Evolutionary conservation across 2,329 filamentous ascomycete species (phyloP).

Genomic region (Fusarium kyushuense): DNA sequence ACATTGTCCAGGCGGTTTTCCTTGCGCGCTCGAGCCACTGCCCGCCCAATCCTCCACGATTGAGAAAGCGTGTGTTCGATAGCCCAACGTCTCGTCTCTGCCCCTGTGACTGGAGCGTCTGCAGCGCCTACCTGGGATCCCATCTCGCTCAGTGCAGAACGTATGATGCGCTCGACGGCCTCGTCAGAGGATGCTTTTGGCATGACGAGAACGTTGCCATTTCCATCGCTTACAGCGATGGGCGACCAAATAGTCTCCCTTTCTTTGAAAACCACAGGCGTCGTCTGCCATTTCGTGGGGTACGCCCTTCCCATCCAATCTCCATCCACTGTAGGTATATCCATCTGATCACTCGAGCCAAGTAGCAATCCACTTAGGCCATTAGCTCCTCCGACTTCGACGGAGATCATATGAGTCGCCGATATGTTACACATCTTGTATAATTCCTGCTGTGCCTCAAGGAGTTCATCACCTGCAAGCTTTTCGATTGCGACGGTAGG

Average conservation of each 20-base stretch:
- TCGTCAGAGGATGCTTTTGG: constrained; percentile 60
- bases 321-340: constrained; percentile 64
- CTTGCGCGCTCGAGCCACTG: constrained; percentile 64
- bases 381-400: constrained; percentile 77
- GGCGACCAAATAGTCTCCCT: constrained; percentile 60
- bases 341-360: constrained; percentile 65
- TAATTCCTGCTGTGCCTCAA: constrained; percentile 63
- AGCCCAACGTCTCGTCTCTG: constrained; percentile 63
- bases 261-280: constrained; percentile 64
- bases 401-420: constrained; percentile 69
- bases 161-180: constrained; percentile 62
- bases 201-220: constrained; percentile 64
- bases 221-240: constrained; percentile 63
- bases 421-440: constrained; percentile 61
- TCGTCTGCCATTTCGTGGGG: constrained; percentile 67
- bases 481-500: constrained; percentile 72
- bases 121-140: constrained; percentile 64
- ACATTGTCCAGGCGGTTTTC: constrained; percentile 65
- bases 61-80: constrained; percentile 66
- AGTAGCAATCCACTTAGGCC: constrained; percentile 69
- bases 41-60: constrained; percentile 70
- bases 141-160: constrained; percentile 67
- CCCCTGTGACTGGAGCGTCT: constrained; percentile 62
- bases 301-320: constrained; percentile 70
- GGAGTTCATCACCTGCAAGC: constrained; percentile 67